Conservation (phyloP, 257 asterid species). For the Cinchona pubescens region DNA sequence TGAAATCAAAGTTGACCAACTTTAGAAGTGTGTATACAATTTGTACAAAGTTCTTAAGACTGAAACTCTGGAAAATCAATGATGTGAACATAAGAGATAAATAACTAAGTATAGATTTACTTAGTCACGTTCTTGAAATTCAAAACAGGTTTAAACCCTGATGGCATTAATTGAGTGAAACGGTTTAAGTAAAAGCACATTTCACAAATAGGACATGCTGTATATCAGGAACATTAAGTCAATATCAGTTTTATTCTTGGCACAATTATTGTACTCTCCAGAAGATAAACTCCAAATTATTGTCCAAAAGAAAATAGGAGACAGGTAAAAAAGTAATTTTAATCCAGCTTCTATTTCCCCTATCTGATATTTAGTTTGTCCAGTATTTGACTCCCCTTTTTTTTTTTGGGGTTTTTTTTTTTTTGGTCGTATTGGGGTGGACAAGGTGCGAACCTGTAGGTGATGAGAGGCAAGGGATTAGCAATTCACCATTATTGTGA, state of each 20-base stretch:
- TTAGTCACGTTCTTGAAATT: neutral
- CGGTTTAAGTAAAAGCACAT: neutral
- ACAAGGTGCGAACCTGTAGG: neutral
- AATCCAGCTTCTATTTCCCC: neutral
- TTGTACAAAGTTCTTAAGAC: neutral
- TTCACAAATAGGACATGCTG: neutral
- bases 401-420: neutral
- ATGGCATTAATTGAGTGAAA: neutral
- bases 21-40: neutral
- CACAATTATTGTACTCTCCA: neutral
- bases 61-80: neutral
- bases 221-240: neutral
- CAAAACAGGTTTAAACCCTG: neutral
- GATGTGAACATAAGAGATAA: neutral
- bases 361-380: neutral
- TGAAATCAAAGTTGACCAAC: neutral
- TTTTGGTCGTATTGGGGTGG: neutral
- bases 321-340: neutral
- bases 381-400: neutral
- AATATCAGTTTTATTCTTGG: neutral
- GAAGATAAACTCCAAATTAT: neutral
- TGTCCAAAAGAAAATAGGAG: neutral
- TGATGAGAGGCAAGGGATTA: neutral
- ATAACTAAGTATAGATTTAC: neutral
- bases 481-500: slow-evolving; percentile 28